Base-by-base conservation (phyloP, 495 filamentous ascomycete genomes). In the Aspergillus leporis region DNA sequence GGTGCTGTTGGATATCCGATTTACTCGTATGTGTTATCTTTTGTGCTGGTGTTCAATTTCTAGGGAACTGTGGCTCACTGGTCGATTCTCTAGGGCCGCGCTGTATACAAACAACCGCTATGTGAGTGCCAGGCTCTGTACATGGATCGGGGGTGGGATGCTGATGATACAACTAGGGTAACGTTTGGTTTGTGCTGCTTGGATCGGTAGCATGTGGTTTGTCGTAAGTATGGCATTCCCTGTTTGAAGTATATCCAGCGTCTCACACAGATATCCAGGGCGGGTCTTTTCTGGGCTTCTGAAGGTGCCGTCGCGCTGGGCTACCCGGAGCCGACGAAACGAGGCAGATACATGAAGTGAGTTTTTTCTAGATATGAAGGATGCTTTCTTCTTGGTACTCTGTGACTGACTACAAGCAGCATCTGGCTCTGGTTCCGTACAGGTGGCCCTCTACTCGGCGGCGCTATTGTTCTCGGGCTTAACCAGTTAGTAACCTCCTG, bases 61-160 rank as follows among this genome's bases (percentile, higher is more conserved):
- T 40, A n/a, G 0, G 7, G 3, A 73, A 72, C 45, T 7, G 5
- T 80, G 71, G 55, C 77, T 79, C 13, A 62, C 36, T 32, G 4
- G 13, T 5, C 9, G 6, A 45, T 45, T 7, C 40, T 50, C 13
- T 16, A 73, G 70, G 0, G 86, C 86, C 9, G 85, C 82, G 5
- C 64, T 89, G 2, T 88, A 89, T 64, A 82, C 79, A 22, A 89
- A 89, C 56, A 87, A 87, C 66, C 79, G 85, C 31, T 88, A 76
- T 68, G 70, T 73, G 46, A 58, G 58, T 53, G 38, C 41, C 16
- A 9, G 41, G 14, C 18, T 45, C 5, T 45, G 16, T 12, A n/a
- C 36, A 19, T 45, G 6, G 8, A 3, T 45, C n/a, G 16, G 18
- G 16, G n/a, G 46, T 25, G 5, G 9, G 19, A 18, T 23, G 47